Evolutionary conservation across 495 filamentous ascomycete genomes (phyloP).

Genomic region (Aspergillus biplanus): DNA sequence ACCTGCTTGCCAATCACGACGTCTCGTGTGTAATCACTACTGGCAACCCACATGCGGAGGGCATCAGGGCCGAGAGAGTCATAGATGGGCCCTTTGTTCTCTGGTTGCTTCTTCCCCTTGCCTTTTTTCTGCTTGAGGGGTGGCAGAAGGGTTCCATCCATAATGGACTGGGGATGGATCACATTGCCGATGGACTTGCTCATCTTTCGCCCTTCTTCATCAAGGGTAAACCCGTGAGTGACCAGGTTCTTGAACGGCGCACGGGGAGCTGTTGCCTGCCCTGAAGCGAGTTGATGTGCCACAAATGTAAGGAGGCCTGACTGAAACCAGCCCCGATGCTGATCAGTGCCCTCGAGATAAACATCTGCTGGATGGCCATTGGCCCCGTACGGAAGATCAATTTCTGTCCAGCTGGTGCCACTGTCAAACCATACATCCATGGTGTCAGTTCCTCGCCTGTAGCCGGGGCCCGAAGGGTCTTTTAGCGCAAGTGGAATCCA

Average conservation of each 20-base stretch:
- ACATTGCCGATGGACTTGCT: constrained; percentile 96
- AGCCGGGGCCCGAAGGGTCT: constrained; percentile 42
- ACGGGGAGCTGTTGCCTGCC: constrained; percentile 36
- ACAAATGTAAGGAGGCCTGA: constrained; percentile 93
- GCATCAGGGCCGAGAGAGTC: constrained; percentile 77
- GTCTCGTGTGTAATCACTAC: constrained; percentile 88
- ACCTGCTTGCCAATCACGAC: constrained; percentile 76
- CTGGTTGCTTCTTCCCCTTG: constrained; percentile 53
- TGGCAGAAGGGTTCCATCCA: constrained; percentile 73
- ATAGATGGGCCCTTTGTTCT: constrained; percentile 51
- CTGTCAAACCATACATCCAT: constrained; percentile 99
- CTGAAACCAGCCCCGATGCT: constrained; percentile 98
- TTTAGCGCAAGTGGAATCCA: constrained; percentile 70
- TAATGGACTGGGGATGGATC: constrained; percentile 79
- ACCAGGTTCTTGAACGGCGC: constrained; percentile 84
- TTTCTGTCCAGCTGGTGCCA: constrained; percentile 86
- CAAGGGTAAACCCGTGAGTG: constrained; percentile 94
- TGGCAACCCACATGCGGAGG: constrained; percentile 89
- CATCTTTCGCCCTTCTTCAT: constrained; percentile 92
- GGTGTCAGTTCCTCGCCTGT: constrained; percentile 84
- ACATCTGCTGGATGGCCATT: constrained; percentile 72
- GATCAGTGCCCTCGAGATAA: constrained; percentile 92
- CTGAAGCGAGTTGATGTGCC: constrained; percentile 56
- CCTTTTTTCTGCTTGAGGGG: constrained; percentile 58
- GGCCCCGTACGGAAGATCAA: constrained; percentile 44